phyloP scores from a whole-genome alignment of 2,329 filamentous ascomycete genomes.

The Penicillium crustosum region DNA sequence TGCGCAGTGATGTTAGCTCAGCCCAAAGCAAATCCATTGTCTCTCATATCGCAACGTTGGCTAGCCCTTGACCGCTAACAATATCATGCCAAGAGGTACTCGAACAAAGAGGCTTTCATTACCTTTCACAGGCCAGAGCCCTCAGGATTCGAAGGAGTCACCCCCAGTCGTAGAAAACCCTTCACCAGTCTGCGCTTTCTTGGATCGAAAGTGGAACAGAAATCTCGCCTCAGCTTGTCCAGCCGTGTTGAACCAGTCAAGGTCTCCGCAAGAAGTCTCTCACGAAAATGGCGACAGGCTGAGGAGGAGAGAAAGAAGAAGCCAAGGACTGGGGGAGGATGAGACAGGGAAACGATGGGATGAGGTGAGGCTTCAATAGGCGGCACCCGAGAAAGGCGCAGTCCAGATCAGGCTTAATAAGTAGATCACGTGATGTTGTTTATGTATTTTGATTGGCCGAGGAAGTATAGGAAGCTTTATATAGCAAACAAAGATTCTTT shows the following conservation, averaged over 20 bases:
- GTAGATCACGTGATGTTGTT: slow-evolving; percentile 13
- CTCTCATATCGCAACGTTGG: not conserved
- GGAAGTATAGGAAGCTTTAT: slow-evolving; percentile 5
- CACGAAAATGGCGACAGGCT: slow-evolving; percentile 35
- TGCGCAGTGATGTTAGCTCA: slow-evolving; percentile 36
- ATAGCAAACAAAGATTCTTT: not conserved
- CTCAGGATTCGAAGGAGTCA: slow-evolving; percentile 17
- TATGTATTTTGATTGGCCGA: not conserved
- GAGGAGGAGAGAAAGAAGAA: slow-evolving; percentile 23
- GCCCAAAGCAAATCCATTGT: slow-evolving; percentile 3
- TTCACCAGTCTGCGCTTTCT: slow-evolving; percentile 26
- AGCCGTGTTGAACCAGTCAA: slow-evolving; percentile 43
- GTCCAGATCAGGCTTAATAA: slow-evolving; percentile 4
- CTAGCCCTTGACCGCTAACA: not conserved
- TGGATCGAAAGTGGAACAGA: slow-evolving; percentile 21
- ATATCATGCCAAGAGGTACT: not conserved
- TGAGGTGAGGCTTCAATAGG: slow-evolving; percentile 9
- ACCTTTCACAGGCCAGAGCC: slow-evolving; percentile 34
- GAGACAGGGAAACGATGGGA: slow-evolving; percentile 9
- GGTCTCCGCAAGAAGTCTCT: slow-evolving; percentile 39
- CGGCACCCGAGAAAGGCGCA: slow-evolving; percentile 9
- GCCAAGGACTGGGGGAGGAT: slow-evolving; percentile 20
- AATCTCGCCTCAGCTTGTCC: slow-evolving; percentile 34
- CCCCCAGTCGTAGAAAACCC: slow-evolving; percentile 22
- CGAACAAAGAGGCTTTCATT: slow-evolving; percentile 22